A percentile compares a stretch with the other conserved stretches of the same genome.
phyloP scores from a whole-genome alignment of 2,329 filamentous ascomycete species.

The Cordyceps javanica region DNA sequence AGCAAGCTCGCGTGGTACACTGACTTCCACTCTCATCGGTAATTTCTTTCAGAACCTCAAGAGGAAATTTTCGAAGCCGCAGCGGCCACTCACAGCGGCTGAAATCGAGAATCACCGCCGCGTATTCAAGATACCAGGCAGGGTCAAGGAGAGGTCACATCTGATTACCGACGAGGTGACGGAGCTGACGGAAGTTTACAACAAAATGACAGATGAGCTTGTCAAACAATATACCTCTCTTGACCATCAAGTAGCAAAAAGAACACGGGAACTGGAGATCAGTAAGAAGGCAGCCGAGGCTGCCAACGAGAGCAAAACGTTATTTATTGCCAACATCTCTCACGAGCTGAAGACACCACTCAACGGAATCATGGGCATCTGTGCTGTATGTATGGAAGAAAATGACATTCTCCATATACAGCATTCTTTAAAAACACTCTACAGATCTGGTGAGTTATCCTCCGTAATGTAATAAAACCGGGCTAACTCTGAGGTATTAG shows the following conservation, averaged over 20 bases:
- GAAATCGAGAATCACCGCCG: constrained; percentile 38
- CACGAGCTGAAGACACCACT: constrained; percentile 87
- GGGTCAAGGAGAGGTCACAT: constrained; percentile 70
- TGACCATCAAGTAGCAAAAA: constrained; percentile 76
- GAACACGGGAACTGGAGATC: constrained; percentile 77
- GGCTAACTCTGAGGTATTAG: constrained; percentile 14
- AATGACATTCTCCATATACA: constrained; percentile 73
- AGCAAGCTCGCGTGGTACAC: constrained; percentile 33
- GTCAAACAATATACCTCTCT: constrained; percentile 78
- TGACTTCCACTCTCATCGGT: constrained; percentile 40
- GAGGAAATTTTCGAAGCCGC: constrained; percentile 29
- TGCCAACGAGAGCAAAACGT: constrained; percentile 94
- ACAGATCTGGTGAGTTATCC: constrained; percentile 58
- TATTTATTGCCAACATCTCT: constrained; percentile 94
- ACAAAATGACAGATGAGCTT: constrained; percentile 89
- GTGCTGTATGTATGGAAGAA: constrained; percentile 87
- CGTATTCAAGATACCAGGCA: constrained; percentile 77
- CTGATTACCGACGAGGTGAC: constrained; percentile 78
- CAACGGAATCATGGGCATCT: constrained; percentile 94
- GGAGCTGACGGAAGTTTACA: constrained; percentile 78
- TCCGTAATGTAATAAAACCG: not conserved
- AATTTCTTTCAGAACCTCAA: constrained; percentile 33
- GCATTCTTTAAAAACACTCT: constrained; percentile 78
- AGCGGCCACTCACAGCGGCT: constrained; percentile 20
- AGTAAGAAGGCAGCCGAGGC: constrained; percentile 89